Conservation (phyloP, 495 filamentous ascomycete species). For the Penicillium robsamsonii region DNA sequence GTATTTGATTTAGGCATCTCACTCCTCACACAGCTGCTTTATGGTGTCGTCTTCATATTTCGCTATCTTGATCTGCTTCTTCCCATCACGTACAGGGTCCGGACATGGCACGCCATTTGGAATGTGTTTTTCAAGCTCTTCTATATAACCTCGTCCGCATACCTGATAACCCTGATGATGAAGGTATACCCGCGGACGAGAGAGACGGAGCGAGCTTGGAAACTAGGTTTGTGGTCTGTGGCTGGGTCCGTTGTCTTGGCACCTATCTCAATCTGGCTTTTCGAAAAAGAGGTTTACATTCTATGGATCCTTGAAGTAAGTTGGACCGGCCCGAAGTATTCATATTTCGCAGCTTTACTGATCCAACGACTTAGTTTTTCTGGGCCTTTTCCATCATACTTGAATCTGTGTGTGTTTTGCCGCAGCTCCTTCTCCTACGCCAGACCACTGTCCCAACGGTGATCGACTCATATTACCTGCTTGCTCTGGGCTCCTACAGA, state of each 20-base stretch:
- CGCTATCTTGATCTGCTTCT: slow-evolving; percentile 83
- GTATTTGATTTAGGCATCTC: slow-evolving; percentile 64
- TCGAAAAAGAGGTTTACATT: slow-evolving; percentile 41
- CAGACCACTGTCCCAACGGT: slow-evolving; percentile 95
- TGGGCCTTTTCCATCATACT: slow-evolving; percentile 89
- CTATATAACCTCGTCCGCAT: slow-evolving; percentile 81
- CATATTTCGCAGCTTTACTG: slow-evolving; percentile 2
- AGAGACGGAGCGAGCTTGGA: slow-evolving; percentile 90
- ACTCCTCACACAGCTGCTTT: slow-evolving; percentile 90
- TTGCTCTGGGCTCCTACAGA: slow-evolving; percentile 85
- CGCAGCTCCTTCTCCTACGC: slow-evolving; percentile 85
- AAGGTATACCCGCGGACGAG: slow-evolving; percentile 81
- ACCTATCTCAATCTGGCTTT: slow-evolving; percentile 65
- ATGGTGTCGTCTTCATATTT: slow-evolving; percentile 78
- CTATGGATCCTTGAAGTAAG: slow-evolving; percentile 57
- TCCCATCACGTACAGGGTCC: slow-evolving; percentile 20
- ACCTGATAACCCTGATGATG: slow-evolving; percentile 85
- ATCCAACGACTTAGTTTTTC: slow-evolving; percentile 50
- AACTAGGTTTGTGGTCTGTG: slow-evolving; percentile 65
- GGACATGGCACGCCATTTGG: slow-evolving; percentile 16
- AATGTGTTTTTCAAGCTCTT: slow-evolving; percentile 79
- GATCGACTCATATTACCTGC: slow-evolving; percentile 91
- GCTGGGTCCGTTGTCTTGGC: slow-evolving; percentile 57
- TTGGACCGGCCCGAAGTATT: not conserved
- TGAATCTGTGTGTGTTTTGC: slow-evolving; percentile 86